phyloP scores from a whole-genome alignment of 257 asterid genomes.

The Lantana camara region DNA sequence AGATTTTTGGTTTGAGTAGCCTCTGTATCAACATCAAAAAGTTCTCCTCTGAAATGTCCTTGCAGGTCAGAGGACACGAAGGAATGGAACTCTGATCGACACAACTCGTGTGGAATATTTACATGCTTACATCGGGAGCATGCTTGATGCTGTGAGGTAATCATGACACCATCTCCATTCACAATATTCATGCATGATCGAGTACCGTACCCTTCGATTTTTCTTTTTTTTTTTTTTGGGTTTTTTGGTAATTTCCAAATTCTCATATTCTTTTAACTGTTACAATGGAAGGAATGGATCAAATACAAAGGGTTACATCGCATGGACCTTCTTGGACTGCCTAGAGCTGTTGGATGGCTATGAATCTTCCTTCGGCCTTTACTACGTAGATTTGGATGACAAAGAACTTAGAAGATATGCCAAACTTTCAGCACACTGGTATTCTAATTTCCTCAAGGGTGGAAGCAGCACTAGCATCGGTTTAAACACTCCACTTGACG shows the following conservation, averaged over 20 bases:
- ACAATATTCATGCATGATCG: too few species aligned
- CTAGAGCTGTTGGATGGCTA: conserved; percentile 53
- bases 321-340: conserved; percentile 64
- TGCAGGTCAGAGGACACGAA: conserved; percentile 41
- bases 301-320: conserved; percentile 53
- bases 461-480: conserved; percentile 18
- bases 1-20: too few species aligned
- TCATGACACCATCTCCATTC: too few species aligned
- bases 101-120: conserved; percentile 46
- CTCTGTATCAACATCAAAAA: too few species aligned
- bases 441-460: conserved; percentile 49
- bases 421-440: conserved; percentile 55
- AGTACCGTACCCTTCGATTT: neutral
- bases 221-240: neutral
- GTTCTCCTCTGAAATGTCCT: neutral
- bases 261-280: neutral
- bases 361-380: conserved; percentile 39
- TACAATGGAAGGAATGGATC: conserved; percentile 51
- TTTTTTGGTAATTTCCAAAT: too few species aligned
- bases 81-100: conserved; percentile 49
- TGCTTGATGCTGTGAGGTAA: conserved; percentile 59
- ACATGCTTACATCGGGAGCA: conserved; percentile 45
- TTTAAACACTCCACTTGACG: conserved; percentile 8
- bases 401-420: conserved; percentile 41
- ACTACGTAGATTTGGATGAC: conserved; percentile 63